Evolutionary conservation across 805 yeast genomes (phyloP), one percentile per base, ranked within the genome.

Genomic region (Barnettozyma pratensis): DNA sequence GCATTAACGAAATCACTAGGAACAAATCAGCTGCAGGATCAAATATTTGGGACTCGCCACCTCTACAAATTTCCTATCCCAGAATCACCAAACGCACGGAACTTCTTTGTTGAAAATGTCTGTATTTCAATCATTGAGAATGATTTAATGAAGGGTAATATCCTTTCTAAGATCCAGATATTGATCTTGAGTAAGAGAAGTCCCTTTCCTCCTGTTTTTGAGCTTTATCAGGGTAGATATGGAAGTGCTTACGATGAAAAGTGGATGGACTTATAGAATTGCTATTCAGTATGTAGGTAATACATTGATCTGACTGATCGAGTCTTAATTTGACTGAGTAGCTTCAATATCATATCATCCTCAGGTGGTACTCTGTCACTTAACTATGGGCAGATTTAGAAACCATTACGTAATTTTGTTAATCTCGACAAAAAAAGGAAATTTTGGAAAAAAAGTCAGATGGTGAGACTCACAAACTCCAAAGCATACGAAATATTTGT

Each of bases 121-220:
- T 60, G 80, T 41, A 66, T 76, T 11, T 63, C 77, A 2, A 55
- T 81, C n/a, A 73, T 78, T 38, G 83, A 78, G 51, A 77, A 76
- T 48, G 77, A 75, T 47, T 58, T 79, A 14, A 55, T 81, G 35
- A 77, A 73, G 51, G 85, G 82, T 0, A 80, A 80, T 49, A 57
- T 79, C 0, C 66, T 72, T 35, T 69, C 78, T 1, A 61, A 72
- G 35, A 59, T 68, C 8, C 63, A 72, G 38, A 63, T 67, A 5
- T 66, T 73, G 3, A 66, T 77, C 0, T 58, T 76, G 8, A 71
- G 77, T 30, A 75, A 70, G 46, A 61, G 64, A 8, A 68, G 68
- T 26, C 74, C 74, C 3, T 77, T 77, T 53, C 75, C 80, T 1
- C 50, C 57, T 10, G 53, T 61, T 4, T 56, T 45, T 41, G 47